Evolutionary conservation across 768 basidiomycete genomes (phyloP), one percentile per base, ranked within the genome.

Genomic region (Rhodotorula taiwanensis): DNA sequence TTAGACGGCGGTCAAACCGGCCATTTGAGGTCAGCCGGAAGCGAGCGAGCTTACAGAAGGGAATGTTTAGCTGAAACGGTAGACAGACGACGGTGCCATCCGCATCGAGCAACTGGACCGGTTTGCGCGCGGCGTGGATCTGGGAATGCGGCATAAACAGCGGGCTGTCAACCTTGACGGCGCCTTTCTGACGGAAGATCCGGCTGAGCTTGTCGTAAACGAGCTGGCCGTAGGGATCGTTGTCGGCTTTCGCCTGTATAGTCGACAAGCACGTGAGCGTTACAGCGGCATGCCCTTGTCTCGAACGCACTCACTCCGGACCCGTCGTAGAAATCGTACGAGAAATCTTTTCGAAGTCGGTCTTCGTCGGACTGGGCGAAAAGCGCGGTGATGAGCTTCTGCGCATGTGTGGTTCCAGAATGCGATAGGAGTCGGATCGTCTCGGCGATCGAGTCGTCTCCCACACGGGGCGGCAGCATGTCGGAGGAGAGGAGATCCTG

Each of bases 361-460:
- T 70, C 69, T 28, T 70, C 69, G 60, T 56, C 55, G 15, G 69
- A 51, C 34, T 70, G 69, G 47, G 60, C 58, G 64, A 70, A 70
- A 20, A 70, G 64, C 1, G 69, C 64, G 10, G 61, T 39, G 36
- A 70, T 70, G 39, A 70, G 58, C 25, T 55, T 62, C 30, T 70
- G 64, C 5, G 69, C 64, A 44, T 70, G 61, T 2, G 61, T 60
- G 33, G 61, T 70, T 27, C 69, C 69, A 1, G 69, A 66, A 41
- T 69, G 68, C 25, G 68, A 64, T 3, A 73, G 54, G 4, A 70
- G 60, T 5, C 64, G 58, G 13, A 71, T 55, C 0, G 70, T 70
- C 49, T 72, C 72, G 25, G 64, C 45, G 39, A 73, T 70, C 30
- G 67, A 67, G 45, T 73, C 72, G 55, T 73, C 72, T 4, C 70